phyloP scores from a whole-genome alignment of 1,284 basidiomycete species.

The Apiotrichum mycotoxinovorans region DNA sequence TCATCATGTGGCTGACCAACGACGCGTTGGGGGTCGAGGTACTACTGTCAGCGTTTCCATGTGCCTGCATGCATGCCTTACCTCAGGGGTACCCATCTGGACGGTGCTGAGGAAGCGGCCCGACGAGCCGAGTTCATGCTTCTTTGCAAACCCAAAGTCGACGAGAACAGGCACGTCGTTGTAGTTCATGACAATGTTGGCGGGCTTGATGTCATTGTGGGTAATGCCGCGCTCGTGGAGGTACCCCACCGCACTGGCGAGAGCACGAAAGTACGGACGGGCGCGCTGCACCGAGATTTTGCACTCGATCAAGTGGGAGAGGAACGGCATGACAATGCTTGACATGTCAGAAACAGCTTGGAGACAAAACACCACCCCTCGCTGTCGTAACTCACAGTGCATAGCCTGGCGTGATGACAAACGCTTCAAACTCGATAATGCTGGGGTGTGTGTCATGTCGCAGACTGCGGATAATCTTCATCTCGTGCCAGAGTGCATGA shows the following conservation, averaged over 20 bases:
- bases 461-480: slow-evolving; percentile 82
- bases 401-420: slow-evolving; percentile 85
- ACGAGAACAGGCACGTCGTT: slow-evolving; percentile 75
- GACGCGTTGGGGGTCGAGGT: slow-evolving; percentile 82
- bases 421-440: slow-evolving; percentile 84
- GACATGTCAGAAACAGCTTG: not conserved
- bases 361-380: not conserved
- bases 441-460: slow-evolving; percentile 79
- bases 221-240: slow-evolving; percentile 81
- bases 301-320: slow-evolving; percentile 73
- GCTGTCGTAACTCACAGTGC: slow-evolving; percentile 72
- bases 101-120: slow-evolving; percentile 76
- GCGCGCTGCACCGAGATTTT: slow-evolving; percentile 72
- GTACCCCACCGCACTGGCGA: slow-evolving; percentile 83
- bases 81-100: slow-evolving; percentile 83
- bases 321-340: slow-evolving; percentile 51
- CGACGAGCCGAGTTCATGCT: slow-evolving; percentile 11
- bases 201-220: slow-evolving; percentile 95
- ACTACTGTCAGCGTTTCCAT: slow-evolving; percentile 52
- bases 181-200: slow-evolving; percentile 76
- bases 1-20: slow-evolving; percentile 82
- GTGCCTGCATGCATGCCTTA: slow-evolving; percentile 3
- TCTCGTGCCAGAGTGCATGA: slow-evolving; percentile 86
- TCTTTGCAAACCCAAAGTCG: slow-evolving; percentile 88
- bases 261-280: slow-evolving; percentile 75